Conservation (phyloP, 495 filamentous ascomycete genomes). For the Hypoxylon lenormandii region DNA sequence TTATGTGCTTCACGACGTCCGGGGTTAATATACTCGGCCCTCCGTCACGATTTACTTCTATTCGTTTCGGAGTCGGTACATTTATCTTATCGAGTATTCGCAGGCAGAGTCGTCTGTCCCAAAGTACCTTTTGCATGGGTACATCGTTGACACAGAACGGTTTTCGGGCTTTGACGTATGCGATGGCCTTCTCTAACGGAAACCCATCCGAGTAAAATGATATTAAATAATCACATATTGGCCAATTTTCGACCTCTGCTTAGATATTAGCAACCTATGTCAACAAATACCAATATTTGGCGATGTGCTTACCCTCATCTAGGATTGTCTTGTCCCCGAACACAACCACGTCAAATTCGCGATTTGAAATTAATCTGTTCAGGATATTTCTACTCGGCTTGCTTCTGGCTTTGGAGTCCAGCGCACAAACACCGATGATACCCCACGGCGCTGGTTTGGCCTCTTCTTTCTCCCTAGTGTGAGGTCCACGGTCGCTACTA, state of each 20-base stretch:
- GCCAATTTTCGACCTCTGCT: constrained; percentile 77
- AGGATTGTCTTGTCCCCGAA: constrained; percentile 99
- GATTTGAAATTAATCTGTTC: constrained; percentile 86
- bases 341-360: constrained; percentile 94
- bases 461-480: constrained; percentile 63
- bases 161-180: constrained; percentile 88
- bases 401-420: constrained; percentile 95
- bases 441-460: constrained; percentile 64
- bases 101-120: constrained; percentile 92
- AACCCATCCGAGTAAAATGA: constrained; percentile 99
- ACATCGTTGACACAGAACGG: constrained; percentile 98
- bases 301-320: constrained; percentile 75
- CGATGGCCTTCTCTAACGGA: constrained; percentile 94
- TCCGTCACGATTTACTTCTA: constrained; percentile 96
- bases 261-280: constrained; percentile 32
- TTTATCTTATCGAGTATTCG: constrained; percentile 86
- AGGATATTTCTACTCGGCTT: constrained; percentile 96
- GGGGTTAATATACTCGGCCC: constrained; percentile 80
- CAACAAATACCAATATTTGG: constrained; percentile 11
- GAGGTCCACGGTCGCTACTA: constrained; percentile 64
- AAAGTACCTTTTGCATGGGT: constrained; percentile 96
- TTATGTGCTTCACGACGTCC: constrained; percentile 81
- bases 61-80: constrained; percentile 84
- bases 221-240: constrained; percentile 88
- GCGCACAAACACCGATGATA: constrained; percentile 89